Evolutionary conservation across 148 eudicot genomes (phyloP).

Genomic region (Chenopodium berlandieri): DNA sequence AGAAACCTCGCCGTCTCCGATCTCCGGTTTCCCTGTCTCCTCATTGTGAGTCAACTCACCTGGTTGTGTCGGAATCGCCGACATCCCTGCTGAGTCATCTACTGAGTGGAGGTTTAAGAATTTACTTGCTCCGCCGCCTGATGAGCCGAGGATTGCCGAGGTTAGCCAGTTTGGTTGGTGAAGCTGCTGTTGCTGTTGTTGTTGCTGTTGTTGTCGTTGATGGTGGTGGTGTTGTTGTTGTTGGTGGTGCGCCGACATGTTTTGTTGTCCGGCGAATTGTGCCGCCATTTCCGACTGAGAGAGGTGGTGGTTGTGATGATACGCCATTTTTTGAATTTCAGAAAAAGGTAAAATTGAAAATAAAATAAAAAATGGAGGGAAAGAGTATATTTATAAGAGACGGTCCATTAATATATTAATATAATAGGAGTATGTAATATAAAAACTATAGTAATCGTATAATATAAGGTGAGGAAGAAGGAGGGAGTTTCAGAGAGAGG

Average conservation of each 20-base stretch:
- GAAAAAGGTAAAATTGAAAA: background rate
- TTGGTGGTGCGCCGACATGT: too few species aligned
- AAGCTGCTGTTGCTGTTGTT: background rate
- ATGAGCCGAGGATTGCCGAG: conserved; percentile 22
- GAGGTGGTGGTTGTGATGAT: conserved; percentile 26
- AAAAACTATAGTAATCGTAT: background rate
- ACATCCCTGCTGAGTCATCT: conserved; percentile 24
- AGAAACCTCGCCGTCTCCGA: conserved; percentile 12
- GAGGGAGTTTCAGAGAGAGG: background rate
- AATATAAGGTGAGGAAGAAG: background rate
- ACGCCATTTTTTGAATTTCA: conserved; percentile 16
- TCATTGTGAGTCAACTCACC: conserved; percentile 24
- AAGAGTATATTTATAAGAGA: background rate
- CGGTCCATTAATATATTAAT: background rate
- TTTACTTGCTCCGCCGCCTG: conserved; percentile 10
- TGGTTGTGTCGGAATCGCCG: conserved; percentile 14
- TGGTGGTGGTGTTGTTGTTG: conserved; percentile 14
- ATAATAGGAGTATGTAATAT: background rate
- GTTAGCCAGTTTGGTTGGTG: conserved; percentile 30
- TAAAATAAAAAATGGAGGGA: background rate
- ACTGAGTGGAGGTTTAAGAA: conserved; percentile 33
- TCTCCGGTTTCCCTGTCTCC: conserved; percentile 18
- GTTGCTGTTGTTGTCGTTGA: background rate
- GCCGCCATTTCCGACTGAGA: conserved; percentile 22
- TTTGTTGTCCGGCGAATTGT: conserved; percentile 15